Conservation (phyloP, 352 stramenopile species). For the Phytophthora cryptogea region DNA sequence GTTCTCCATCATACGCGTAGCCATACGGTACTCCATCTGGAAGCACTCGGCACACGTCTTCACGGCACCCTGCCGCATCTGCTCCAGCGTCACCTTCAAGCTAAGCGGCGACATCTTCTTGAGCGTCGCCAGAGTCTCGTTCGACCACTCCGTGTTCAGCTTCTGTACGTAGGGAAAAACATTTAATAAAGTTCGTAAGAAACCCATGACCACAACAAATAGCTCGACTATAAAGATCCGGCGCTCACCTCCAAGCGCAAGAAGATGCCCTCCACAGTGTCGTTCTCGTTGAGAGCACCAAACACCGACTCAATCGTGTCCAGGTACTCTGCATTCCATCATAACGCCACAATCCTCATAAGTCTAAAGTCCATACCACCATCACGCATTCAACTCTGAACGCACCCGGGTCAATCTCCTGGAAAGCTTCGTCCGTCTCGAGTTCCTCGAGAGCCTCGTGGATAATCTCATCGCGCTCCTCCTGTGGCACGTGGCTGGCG, state of each 20-base stretch:
- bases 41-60: conserved; percentile 92
- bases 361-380: conserved; percentile 11
- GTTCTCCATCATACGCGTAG: conserved; percentile 85
- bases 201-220: background rate
- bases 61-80: conserved; percentile 88
- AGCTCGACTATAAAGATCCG: background rate
- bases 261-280: conserved; percentile 79
- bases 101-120: conserved; percentile 92
- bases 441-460: conserved; percentile 77
- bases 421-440: conserved; percentile 84
- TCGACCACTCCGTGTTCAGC: conserved; percentile 74
- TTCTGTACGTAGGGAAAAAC: conserved; percentile 38
- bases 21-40: conserved; percentile 94
- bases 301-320: conserved; percentile 80
- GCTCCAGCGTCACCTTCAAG: conserved; percentile 94
- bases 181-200: conserved; percentile 6
- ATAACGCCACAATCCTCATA: conserved; percentile 7
- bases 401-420: conserved; percentile 70
- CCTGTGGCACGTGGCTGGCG: conserved; percentile 65
- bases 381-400: conserved; percentile 1
- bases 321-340: conserved; percentile 52
- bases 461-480: conserved; percentile 87
- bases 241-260: conserved; percentile 43
- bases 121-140: conserved; percentile 83
- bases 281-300: conserved; percentile 71